phyloP scores from a whole-genome alignment of 306 rosid species.

The Crotalaria pallida region DNA sequence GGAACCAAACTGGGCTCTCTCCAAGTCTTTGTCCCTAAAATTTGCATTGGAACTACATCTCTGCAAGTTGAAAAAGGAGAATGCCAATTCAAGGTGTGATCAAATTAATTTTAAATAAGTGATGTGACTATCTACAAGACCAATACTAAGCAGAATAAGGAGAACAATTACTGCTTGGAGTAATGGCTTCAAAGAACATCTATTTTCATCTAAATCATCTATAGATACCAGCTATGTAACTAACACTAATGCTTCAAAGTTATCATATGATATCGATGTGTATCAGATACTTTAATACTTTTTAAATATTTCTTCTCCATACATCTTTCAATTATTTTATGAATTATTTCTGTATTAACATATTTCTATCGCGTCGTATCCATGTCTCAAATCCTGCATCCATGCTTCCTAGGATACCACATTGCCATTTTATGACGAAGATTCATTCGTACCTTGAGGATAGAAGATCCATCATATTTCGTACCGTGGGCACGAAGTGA shows the following conservation, averaged over 20 bases:
- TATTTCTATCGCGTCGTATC: too few species aligned
- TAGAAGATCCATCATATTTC: conserved; percentile 60
- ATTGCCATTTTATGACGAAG: neutral
- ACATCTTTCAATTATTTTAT: too few species aligned
- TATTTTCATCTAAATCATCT: neutral
- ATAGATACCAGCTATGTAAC: neutral
- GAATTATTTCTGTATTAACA: too few species aligned
- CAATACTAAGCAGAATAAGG: neutral
- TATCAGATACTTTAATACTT: too few species aligned
- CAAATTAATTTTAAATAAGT: neutral
- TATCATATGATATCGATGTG: too few species aligned
- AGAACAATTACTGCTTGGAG: neutral
- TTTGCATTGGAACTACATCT: conserved; percentile 82
- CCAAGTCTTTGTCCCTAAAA: conserved; percentile 41
- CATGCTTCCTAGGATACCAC: neutral
- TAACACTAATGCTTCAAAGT: too few species aligned
- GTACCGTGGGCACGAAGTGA: conserved; percentile 40
- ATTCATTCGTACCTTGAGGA: conserved; percentile 55
- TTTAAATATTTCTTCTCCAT: too few species aligned
- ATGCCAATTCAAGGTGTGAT: neutral
- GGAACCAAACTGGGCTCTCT: conserved; percentile 38
- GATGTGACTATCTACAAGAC: neutral
- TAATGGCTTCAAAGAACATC: neutral
- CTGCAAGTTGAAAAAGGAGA: conserved; percentile 33
- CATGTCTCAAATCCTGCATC: too few species aligned